Percentiles rank a stretch among this genome's conserved stretches.
These are phyloP conservation scores for Schizothecium vesticola DNA, from an alignment of 495 filamentous ascomycete genomes.

Conservation along the genomic window DNA sequence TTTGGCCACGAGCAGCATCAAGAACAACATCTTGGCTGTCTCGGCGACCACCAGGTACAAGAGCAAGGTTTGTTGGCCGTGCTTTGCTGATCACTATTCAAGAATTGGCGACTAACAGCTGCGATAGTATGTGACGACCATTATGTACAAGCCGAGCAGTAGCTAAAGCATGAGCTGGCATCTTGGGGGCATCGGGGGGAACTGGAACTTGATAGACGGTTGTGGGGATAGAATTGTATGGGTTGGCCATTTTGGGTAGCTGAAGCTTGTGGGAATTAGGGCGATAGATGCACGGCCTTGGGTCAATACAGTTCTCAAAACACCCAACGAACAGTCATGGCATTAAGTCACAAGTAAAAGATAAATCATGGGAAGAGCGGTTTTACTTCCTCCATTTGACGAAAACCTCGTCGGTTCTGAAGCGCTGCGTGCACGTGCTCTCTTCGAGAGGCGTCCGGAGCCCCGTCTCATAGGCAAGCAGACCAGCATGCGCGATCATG, in stretches of 20 bases:
- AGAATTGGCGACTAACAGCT: conserved; percentile 8
- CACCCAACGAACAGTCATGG: neutral
- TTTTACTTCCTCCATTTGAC: conserved; percentile 83
- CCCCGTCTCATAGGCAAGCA: conserved; percentile 76
- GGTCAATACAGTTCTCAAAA: neutral
- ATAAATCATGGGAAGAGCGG: neutral
- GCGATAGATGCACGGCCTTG: neutral
- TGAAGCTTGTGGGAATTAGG: neutral
- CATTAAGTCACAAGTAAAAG: neutral
- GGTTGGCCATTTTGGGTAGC: neutral
- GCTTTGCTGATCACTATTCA: neutral
- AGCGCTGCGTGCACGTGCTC: conserved; percentile 86
- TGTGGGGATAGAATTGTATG: conserved; percentile 4
- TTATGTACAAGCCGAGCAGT: conserved; percentile 88
- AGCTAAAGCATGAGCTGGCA: neutral
- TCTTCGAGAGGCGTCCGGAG: conserved; percentile 72
- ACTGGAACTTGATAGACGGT: neutral
- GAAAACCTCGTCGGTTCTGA: conserved; percentile 89
- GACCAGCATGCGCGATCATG: conserved; percentile 97
- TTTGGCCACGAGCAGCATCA: conserved; percentile 97
- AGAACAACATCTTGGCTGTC: conserved; percentile 90
- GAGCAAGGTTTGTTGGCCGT: conserved; percentile 62
- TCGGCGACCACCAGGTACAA: conserved; percentile 95
- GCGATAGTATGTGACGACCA: conserved; percentile 86
- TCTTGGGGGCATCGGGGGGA: conserved; percentile 11